Evolutionary conservation across 495 filamentous ascomycete species (phyloP).

Genomic region (Articulospora tetracladia): DNA sequence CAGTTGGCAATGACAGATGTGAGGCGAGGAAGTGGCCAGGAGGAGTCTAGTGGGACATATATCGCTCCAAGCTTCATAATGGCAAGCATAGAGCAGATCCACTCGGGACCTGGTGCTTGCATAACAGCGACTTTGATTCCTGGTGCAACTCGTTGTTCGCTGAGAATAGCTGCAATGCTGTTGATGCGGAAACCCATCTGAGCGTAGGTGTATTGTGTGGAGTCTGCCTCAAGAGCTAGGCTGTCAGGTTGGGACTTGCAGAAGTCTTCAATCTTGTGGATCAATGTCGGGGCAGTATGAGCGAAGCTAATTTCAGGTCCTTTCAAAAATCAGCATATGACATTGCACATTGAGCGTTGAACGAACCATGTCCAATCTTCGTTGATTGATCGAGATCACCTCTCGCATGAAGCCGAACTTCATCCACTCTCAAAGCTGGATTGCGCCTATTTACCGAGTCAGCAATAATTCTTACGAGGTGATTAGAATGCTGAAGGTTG

Average conservation of each 20-base stretch:
- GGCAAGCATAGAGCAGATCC: slow-evolving; percentile 48
- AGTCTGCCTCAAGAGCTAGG: not conserved
- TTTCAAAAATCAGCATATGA: too few relatives aligned
- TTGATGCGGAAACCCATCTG: not conserved
- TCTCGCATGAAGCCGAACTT: too few relatives aligned
- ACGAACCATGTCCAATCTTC: too few relatives aligned
- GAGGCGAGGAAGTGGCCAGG: slow-evolving; percentile 27
- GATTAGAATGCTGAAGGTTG: too few relatives aligned
- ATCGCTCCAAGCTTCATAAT: slow-evolving; percentile 43
- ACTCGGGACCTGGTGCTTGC: slow-evolving; percentile 35
- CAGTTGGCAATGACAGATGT: slow-evolving; percentile 2
- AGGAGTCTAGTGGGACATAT: slow-evolving; percentile 51
- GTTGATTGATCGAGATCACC: too few relatives aligned
- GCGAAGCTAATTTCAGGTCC: not conserved
- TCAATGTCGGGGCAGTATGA: not conserved
- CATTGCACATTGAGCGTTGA: too few relatives aligned
- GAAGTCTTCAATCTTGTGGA: not conserved
- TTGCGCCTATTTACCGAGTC: too few relatives aligned
- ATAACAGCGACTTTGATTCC: slow-evolving; percentile 24
- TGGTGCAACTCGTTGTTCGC: not conserved
- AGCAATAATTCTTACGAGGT: too few relatives aligned
- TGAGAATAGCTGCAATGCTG: slow-evolving; percentile 5
- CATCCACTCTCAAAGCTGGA: too few relatives aligned
- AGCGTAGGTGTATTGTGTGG: slow-evolving; percentile 8
- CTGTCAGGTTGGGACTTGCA: not conserved